Evolutionary conservation across 2,329 filamentous ascomycete genomes (phyloP).

Genomic region (Fusarium heterosporum): DNA sequence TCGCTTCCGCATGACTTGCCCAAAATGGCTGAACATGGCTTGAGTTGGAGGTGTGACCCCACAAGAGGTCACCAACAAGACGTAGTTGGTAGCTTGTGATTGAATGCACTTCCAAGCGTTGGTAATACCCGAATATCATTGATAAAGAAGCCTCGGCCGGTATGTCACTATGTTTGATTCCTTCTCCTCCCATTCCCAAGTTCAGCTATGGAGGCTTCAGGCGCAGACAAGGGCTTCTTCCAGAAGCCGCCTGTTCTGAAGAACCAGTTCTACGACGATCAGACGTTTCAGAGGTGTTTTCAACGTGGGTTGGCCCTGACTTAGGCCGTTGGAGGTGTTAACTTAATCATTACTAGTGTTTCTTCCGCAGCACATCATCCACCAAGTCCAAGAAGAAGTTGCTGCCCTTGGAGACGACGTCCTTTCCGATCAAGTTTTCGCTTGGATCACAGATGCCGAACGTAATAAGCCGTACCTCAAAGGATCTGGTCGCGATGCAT

Average conservation of each 20-base stretch:
- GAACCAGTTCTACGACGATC: slow-evolving; percentile 69
- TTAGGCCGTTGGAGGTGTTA: background rate
- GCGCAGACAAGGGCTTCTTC: slow-evolving; percentile 65
- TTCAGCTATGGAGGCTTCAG: slow-evolving; percentile 57
- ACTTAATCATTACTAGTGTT: slow-evolving; percentile 57
- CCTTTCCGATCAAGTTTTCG: slow-evolving; percentile 65
- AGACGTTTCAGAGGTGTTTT: slow-evolving; percentile 63
- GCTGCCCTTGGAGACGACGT: slow-evolving; percentile 63
- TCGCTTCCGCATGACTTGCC: slow-evolving; percentile 37
- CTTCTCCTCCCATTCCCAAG: background rate
- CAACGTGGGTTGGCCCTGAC: slow-evolving; percentile 55
- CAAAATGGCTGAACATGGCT: slow-evolving; percentile 22
- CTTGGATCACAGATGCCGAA: slow-evolving; percentile 73
- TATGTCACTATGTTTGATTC: background rate
- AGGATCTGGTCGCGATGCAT: slow-evolving; percentile 68
- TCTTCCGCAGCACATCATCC: slow-evolving; percentile 56
- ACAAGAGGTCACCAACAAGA: slow-evolving; percentile 26
- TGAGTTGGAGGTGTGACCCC: slow-evolving; percentile 31
- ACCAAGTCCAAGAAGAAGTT: slow-evolving; percentile 58
- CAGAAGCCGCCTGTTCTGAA: slow-evolving; percentile 63
- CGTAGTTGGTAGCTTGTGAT: slow-evolving; percentile 39
- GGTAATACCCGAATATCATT: background rate
- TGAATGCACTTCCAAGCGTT: slow-evolving; percentile 8
- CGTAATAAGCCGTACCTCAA: slow-evolving; percentile 70
- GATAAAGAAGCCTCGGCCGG: background rate